Evolutionary conservation across 768 basidiomycete species (phyloP).

Genomic region (Sutorius australiensis): DNA sequence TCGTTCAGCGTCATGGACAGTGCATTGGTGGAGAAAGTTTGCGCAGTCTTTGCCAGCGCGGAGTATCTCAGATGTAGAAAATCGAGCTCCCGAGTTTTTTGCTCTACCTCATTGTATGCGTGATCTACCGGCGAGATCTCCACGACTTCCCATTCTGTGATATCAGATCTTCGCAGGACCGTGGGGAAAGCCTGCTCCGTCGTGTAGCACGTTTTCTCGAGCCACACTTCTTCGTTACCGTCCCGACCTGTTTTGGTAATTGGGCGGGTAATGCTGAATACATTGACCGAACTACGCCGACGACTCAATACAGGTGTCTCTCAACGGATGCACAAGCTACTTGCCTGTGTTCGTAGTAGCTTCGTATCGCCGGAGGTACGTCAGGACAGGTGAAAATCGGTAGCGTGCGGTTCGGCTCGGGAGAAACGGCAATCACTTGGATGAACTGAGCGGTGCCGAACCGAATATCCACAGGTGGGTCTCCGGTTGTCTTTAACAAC

Average conservation of each 20-base stretch:
- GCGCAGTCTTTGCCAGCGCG: conserved; percentile 71
- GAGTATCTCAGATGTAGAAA: conserved; percentile 68
- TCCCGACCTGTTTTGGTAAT: conserved; percentile 61
- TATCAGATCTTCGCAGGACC: conserved; percentile 84
- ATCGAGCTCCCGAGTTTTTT: conserved; percentile 74
- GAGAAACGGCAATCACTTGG: conserved; percentile 80
- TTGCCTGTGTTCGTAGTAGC: conserved; percentile 86
- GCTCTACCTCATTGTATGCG: conserved; percentile 76
- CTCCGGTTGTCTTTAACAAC: conserved; percentile 65
- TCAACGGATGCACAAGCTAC: conserved; percentile 10
- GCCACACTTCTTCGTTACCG: conserved; percentile 73
- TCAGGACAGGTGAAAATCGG: conserved; percentile 84
- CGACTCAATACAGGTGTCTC: not conserved
- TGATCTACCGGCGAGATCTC: conserved; percentile 86
- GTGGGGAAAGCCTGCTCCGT: conserved; percentile 91
- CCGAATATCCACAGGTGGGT: conserved; percentile 78
- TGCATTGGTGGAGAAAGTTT: conserved; percentile 71
- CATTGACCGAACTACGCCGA: conserved; percentile 63
- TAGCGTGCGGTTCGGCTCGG: conserved; percentile 75
- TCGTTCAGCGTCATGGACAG: conserved; percentile 84
- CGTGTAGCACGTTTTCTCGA: conserved; percentile 83
- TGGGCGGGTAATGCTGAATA: conserved; percentile 75
- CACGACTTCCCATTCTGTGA: conserved; percentile 61
- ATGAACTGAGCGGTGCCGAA: conserved; percentile 81
- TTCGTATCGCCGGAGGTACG: conserved; percentile 72